Conservation (phyloP, 305 asterid species). For the Vinca major region DNA sequence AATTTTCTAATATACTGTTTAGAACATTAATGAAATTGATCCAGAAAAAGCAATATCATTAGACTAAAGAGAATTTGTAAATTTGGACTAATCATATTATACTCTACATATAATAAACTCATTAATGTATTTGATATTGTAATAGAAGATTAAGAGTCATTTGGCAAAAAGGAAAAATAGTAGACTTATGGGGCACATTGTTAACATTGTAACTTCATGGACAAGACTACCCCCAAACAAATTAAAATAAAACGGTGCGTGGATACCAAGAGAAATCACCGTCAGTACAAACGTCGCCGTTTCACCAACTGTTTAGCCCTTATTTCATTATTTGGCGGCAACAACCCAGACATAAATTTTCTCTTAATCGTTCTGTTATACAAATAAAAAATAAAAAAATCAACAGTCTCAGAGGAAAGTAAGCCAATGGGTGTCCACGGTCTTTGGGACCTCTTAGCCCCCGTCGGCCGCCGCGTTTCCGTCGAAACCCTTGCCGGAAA, state of each 20-base stretch:
- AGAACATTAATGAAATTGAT: no score
- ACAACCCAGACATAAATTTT: neutral
- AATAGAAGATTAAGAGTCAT: no score
- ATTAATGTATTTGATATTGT: no score
- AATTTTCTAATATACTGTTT: no score
- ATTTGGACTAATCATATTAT: no score
- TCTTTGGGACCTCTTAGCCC: conserved; percentile 90
- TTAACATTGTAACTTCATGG: neutral
- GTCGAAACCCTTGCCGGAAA: conserved; percentile 93
- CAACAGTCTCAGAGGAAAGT: neutral
- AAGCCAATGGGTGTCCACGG: conserved; percentile 84
- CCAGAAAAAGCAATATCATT: no score
- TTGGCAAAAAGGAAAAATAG: no score
- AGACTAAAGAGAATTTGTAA: no score
- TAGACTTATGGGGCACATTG: neutral
- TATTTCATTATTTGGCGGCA: conserved; percentile 14
- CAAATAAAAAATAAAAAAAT: neutral
- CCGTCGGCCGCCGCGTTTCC: conserved; percentile 97
- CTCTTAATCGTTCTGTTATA: neutral
- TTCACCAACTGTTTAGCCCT: neutral
- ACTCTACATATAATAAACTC: no score
- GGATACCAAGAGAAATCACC: neutral
- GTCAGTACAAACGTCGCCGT: neutral
- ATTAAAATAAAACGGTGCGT: neutral
- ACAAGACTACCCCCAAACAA: no score